Evolutionary conservation across 2,329 filamentous ascomycete species (phyloP), one percentile per base, ranked within the genome.

Genomic region (Sporothrix variecibatus): DNA sequence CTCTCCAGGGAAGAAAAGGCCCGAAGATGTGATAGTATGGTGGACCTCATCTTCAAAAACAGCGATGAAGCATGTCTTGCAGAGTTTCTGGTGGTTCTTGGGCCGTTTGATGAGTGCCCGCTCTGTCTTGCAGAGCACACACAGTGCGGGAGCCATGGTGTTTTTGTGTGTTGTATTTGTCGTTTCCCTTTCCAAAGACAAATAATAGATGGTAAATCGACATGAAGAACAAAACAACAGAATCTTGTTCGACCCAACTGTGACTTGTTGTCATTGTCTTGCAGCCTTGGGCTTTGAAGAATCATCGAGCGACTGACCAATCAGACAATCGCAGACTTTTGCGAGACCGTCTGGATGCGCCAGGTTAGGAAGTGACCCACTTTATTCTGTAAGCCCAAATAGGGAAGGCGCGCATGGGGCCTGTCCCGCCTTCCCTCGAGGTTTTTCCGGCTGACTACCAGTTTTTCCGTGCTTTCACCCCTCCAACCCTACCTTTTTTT

Each of bases 1-100:
- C 81, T 99, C 96, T 74, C 95, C 95, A 1, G 88, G 90, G 62
- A 86, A 86, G 83, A 99, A 99, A 20, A 99, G 88, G n/a, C 87
- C 85, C 23, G 93, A 94, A 1, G 92, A 90, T 34, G 88, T 91
- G 79, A 99, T 97, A 4, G 96, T 98, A 80, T 97, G 92, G 81
- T 98, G 95, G 67, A 97, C 91, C 85, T 99, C 96, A 76, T 93
- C 90, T 82, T 99, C 96, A 80, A 99, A 99, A 64, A 96, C 88
- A 12, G 85, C 79, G 72, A 97, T 89, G 83, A 99, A 99, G 83
- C 96, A 99, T 4, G 86, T 83, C 79, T 93, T 94, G 87, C 96
- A 99, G 65, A 99, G 88, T 79, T 97, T 97, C 78, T 97, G 91
- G 79, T 97, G 91, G 80, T 98, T 97, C 82, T 98, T 98, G 0